Base-by-base conservation (phyloP, 805 yeast genomes). In the Kluyveromyces dobzhanskii region DNA sequence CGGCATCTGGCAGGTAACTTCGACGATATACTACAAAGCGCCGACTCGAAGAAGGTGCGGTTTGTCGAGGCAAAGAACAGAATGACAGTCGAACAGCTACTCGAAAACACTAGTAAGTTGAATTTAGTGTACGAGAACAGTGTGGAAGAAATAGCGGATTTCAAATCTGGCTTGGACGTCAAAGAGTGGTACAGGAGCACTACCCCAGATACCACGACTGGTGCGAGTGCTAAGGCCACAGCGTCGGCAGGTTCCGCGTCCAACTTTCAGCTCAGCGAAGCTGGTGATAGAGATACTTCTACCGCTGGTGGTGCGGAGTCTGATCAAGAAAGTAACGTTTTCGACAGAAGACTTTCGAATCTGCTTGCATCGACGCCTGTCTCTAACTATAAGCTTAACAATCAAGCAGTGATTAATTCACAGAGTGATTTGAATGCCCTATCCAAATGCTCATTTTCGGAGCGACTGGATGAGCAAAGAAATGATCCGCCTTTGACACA, bases 261-360 rank as follows among this genome's bases (percentile, higher is more conserved):
- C 3, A 57, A 57, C 35, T 57, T 57, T 28, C 53, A 46, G 14
- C 38, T 57, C 30, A 56, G 59, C 38, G 62, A 52, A n/a, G 33
- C 39, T 25, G 56, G 47, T 16, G 27, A 24, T 4, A 33, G 43
- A 32, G 43, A 43, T 16, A 26, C 25, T 16, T 34, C 37, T 14
- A 10, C 21, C 17, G 21, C 19, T 2, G 37, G 29, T 10, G 30
- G 16, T 5, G 5, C 11, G 16, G 37, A 14, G 17, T 34, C 29
- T 3, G 41, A 39, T 18, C n/a, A 32, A 17, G 41, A 37, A 7
- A 17, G 14, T 11, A 18, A 27, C 16, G 25, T 32, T 8, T 37
- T 30, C 27, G 35, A 36, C 25, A 36, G 31, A 9, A 23, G 37
- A 17, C 14, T 34, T 9, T 24, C 30, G 4, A 34, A 21, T 13